A percentile compares a stretch with the other conserved stretches of the same genome.
Conservation (phyloP, 371 early-diverging fungal species). For the Actinomortierella ambigua region DNA sequence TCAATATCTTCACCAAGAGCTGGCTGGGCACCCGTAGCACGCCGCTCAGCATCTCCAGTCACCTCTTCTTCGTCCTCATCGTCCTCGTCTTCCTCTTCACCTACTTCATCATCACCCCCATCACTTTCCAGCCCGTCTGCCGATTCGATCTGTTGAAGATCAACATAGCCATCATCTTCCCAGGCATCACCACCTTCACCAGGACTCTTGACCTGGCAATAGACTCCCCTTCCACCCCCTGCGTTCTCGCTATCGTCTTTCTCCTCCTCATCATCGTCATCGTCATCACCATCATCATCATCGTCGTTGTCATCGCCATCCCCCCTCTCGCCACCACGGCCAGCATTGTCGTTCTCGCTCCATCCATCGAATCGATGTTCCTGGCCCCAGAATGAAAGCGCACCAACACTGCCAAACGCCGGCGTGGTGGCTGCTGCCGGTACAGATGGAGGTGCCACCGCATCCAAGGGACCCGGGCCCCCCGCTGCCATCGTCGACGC, state of each 20-base stretch:
- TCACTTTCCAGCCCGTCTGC: too few relatives aligned
- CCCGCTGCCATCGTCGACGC: slow-evolving; percentile 25
- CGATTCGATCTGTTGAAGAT: too few relatives aligned
- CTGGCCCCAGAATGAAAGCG: slow-evolving; percentile 23
- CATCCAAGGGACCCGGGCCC: neutral
- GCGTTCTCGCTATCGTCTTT: slow-evolving; percentile 11
- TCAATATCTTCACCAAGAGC: too few relatives aligned
- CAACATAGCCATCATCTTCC: too few relatives aligned
- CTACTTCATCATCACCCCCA: too few relatives aligned
- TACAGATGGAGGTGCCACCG: slow-evolving; percentile 10
- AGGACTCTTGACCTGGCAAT: slow-evolving; percentile 3
- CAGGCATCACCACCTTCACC: too few relatives aligned
- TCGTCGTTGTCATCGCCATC: slow-evolving; percentile 23
- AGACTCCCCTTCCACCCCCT: neutral
- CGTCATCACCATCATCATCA: slow-evolving; percentile 22
- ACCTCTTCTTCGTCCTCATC: too few relatives aligned
- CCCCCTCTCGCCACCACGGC: slow-evolving; percentile 8
- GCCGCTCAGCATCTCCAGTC: too few relatives aligned
- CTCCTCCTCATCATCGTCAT: slow-evolving; percentile 3
- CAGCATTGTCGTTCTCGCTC: slow-evolving; percentile 9
- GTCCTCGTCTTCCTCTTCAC: too few relatives aligned
- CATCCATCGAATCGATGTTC: slow-evolving; percentile 1
- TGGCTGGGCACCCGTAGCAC: too few relatives aligned
- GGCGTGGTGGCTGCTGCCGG: too few relatives aligned
- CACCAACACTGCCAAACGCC: neutral